phyloP scores from a whole-genome alignment of 371 early-diverging fungal species.

The Apophysomyces sp. region DNA sequence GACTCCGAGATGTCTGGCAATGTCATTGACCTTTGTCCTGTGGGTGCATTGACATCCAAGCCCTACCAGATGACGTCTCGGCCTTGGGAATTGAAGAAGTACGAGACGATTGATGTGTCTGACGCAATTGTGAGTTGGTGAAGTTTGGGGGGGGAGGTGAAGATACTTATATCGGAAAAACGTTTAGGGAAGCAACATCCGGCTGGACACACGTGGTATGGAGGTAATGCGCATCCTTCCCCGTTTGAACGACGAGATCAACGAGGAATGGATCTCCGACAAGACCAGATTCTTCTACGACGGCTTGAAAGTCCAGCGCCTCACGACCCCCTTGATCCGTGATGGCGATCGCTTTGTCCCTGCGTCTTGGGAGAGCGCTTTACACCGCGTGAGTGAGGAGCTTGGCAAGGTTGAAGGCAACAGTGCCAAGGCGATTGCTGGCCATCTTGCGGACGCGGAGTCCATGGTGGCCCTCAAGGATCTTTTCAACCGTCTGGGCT shows the following conservation, averaged over 20 bases:
- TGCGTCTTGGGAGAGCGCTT: constrained; percentile 80
- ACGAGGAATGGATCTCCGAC: constrained; percentile 99
- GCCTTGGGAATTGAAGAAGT: constrained; percentile 97
- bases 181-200: constrained; percentile 71
- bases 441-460: constrained; percentile 81
- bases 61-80: constrained; percentile 94
- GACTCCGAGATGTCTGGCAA: constrained; percentile 96
- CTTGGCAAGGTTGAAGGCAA: constrained; percentile 49
- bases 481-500: constrained; percentile 85
- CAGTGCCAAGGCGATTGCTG: constrained; percentile 75
- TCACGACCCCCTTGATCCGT: constrained; percentile 80
- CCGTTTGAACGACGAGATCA: constrained; percentile 93
- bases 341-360: constrained; percentile 79
- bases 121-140: constrained; percentile 75
- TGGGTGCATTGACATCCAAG: constrained; percentile 96
- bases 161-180: too few relatives aligned
- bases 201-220: constrained; percentile 86
- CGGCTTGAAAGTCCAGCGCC: constrained; percentile 86
- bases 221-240: constrained; percentile 97
- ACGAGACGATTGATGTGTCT: constrained; percentile 93
- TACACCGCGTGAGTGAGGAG: constrained; percentile 62
- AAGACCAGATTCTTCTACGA: constrained; percentile 96
- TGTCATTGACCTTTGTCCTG: constrained; percentile 97
- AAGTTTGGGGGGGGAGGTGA: too few relatives aligned
- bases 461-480: constrained; percentile 84